Evolutionary conservation across 2,329 filamentous ascomycete species (phyloP).

Genomic region (Triangularia verruculosa): DNA sequence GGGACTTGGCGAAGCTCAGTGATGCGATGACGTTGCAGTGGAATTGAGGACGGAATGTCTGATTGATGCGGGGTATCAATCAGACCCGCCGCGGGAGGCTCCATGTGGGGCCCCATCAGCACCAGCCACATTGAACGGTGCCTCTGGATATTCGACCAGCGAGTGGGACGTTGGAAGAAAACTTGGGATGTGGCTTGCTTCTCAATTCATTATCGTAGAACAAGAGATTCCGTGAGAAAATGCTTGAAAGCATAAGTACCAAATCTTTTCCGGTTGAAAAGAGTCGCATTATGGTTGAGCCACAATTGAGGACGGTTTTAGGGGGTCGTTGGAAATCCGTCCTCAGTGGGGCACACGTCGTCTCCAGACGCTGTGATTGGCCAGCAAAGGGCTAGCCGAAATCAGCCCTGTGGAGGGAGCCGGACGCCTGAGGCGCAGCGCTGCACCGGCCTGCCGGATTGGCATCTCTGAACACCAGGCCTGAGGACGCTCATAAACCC

Average conservation of each 20-base stretch:
- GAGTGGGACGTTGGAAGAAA: background rate
- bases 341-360: conserved; percentile 5
- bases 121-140: background rate
- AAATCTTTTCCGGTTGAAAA: background rate
- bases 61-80: background rate
- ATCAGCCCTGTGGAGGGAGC: conserved; percentile 7
- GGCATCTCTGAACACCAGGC: background rate
- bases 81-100: background rate
- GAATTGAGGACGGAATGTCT: background rate
- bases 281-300: background rate
- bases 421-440: conserved; percentile 3
- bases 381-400: background rate
- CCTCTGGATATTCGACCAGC: background rate
- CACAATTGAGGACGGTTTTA: conserved; percentile 15
- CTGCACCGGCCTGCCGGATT: background rate
- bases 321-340: background rate
- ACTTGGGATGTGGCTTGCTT: background rate
- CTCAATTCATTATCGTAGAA: background rate
- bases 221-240: background rate
- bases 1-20: background rate
- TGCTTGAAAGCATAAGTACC: background rate
- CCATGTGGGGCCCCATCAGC: background rate
- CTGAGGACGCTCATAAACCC: conserved; percentile 11
- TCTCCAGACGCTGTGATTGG: background rate
- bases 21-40: background rate